Conservation (phyloP, 495 filamentous ascomycete species). For the Hyaloscypha variabilis region DNA sequence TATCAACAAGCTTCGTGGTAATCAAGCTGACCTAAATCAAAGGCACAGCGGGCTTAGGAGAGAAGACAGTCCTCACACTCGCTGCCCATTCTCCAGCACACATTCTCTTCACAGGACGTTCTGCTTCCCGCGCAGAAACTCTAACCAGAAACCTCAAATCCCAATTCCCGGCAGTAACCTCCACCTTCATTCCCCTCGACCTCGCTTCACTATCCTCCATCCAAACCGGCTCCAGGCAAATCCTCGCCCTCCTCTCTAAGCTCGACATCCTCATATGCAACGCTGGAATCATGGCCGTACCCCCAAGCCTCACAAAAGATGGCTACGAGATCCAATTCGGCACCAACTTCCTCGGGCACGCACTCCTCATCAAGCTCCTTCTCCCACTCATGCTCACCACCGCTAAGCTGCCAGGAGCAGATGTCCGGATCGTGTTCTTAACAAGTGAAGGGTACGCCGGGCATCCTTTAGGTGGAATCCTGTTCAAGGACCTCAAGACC, state of each 20-base stretch:
- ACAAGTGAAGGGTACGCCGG: conserved; percentile 37
- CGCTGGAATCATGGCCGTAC: conserved; percentile 65
- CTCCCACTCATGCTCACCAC: conserved; percentile 52
- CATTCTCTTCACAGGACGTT: conserved; percentile 67
- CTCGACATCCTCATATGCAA: conserved; percentile 69
- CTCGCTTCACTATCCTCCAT: conserved; percentile 22
- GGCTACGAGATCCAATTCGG: conserved; percentile 71
- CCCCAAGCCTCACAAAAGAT: conserved; percentile 51
- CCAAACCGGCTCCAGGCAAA: conserved; percentile 1
- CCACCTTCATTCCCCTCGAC: conserved; percentile 21
- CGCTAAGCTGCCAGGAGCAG: conserved; percentile 38
- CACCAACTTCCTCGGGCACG: conserved; percentile 71
- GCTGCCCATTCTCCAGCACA: conserved; percentile 59
- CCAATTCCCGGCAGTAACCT: conserved; percentile 1
- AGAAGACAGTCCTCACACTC: conserved; percentile 63
- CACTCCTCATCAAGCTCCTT: conserved; percentile 68
- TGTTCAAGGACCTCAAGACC: conserved; percentile 41
- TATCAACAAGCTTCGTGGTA: no score
- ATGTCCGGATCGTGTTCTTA: conserved; percentile 47
- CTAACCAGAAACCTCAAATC: conserved; percentile 48
- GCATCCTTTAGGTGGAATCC: conserved; percentile 39
- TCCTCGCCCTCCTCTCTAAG: conserved; percentile 23
- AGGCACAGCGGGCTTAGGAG: conserved; percentile 71
- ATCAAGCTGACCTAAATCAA: neutral
- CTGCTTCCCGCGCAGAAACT: conserved; percentile 47